Percentiles rank a stretch among this genome's conserved stretches.
These are phyloP conservation scores for Colletotrichum sp. DNA, from an alignment of 2,329 filamentous ascomycete species.

Conservation along the genomic window DNA sequence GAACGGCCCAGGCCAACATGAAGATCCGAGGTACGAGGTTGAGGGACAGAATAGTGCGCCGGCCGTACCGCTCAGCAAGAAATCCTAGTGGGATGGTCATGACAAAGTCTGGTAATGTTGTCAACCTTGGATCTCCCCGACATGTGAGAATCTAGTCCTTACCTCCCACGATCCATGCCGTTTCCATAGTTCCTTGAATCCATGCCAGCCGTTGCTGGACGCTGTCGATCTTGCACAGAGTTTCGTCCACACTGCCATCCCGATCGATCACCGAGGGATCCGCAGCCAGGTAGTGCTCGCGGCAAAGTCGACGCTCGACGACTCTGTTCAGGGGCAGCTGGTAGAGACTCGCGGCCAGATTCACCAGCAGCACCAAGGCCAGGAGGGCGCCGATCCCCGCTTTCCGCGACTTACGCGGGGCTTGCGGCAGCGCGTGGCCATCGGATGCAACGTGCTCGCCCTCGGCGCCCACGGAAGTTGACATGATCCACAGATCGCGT, in stretches of 20 bases:
- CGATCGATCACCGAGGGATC: slow-evolving; percentile 35
- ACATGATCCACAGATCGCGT: background rate
- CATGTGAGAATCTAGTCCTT: slow-evolving; percentile 1
- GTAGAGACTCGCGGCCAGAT: slow-evolving; percentile 52
- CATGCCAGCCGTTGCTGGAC: slow-evolving; percentile 57
- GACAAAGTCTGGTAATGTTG: slow-evolving; percentile 43
- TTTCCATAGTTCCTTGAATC: slow-evolving; percentile 57
- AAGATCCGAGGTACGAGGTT: slow-evolving; percentile 48
- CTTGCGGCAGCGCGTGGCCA: background rate
- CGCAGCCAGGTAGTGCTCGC: slow-evolving; percentile 49
- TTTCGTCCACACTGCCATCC: slow-evolving; percentile 51
- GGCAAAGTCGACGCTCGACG: slow-evolving; percentile 53
- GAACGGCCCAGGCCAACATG: slow-evolving; percentile 44
- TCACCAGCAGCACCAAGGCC: slow-evolving; percentile 47
- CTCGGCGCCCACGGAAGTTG: background rate
- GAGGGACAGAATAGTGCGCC: slow-evolving; percentile 43
- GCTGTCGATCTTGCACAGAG: slow-evolving; percentile 57
- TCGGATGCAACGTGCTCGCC: background rate
- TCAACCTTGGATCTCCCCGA: background rate
- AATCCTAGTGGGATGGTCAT: slow-evolving; percentile 56
- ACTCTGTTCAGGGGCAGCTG: slow-evolving; percentile 52
- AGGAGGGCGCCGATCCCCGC: slow-evolving; percentile 36
- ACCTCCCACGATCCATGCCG: slow-evolving; percentile 54
- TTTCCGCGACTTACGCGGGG: background rate
- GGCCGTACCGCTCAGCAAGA: slow-evolving; percentile 47